phyloP scores from a whole-genome alignment of 208 protist species.

The Kentomonas sorsogonicus region DNA sequence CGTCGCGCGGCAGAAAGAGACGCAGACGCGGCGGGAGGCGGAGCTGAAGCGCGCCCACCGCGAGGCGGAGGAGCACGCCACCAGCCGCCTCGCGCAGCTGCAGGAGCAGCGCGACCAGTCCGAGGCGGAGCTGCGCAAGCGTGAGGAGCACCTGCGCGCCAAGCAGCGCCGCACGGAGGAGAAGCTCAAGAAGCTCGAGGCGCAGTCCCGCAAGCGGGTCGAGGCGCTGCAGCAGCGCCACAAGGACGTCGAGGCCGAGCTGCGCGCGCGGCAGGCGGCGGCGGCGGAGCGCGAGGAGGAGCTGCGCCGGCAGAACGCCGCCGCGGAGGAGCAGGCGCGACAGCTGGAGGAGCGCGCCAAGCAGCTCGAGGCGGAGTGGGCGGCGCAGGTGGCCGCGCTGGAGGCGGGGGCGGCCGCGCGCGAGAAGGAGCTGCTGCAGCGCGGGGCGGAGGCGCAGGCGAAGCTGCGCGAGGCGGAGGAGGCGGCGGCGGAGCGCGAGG shows the following conservation, averaged over 20 bases:
- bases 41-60: constrained; percentile 34
- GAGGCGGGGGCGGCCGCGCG: constrained; percentile 32
- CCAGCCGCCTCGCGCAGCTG: constrained; percentile 40
- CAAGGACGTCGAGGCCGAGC: constrained; percentile 31
- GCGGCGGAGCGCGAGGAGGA: constrained; percentile 36
- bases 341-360: constrained; percentile 27
- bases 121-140: constrained; percentile 37
- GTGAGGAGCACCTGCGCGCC: constrained; percentile 33
- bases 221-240: constrained; percentile 51
- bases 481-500: constrained; percentile 26
- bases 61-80: constrained; percentile 23
- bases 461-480: constrained; percentile 36
- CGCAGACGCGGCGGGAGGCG: constrained; percentile 27
- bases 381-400: constrained; percentile 27
- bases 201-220: constrained; percentile 31
- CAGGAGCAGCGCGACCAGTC: constrained; percentile 35
- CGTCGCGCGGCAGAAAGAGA: constrained; percentile 43
- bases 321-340: constrained; percentile 36
- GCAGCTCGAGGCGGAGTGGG: constrained; percentile 45
- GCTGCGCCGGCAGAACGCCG: constrained; percentile 22
- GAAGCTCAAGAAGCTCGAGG: constrained; percentile 37
- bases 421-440: constrained; percentile 36
- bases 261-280: constrained; percentile 42
- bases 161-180: constrained; percentile 48
- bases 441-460: constrained; percentile 33